Base-by-base conservation (phyloP, 2,329 filamentous ascomycete species). In the Trichoderma sp. region DNA sequence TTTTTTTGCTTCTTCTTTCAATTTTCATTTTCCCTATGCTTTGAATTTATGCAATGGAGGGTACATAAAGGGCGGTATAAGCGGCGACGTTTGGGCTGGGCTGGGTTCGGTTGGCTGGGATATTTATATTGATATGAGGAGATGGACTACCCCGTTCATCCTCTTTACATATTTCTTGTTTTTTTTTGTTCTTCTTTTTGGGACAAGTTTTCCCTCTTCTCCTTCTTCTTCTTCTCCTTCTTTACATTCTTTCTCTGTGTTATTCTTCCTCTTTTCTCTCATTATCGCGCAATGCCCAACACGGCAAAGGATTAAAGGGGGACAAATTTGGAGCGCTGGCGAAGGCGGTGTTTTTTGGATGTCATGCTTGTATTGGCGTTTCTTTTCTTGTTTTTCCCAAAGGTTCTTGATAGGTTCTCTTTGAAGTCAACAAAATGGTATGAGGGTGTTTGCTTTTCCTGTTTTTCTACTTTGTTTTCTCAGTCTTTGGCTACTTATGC, bases 331-430 rank as follows among this genome's bases (percentile, higher is more conserved):
- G 34, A 72, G 71, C 71, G 71, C 68, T 71, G 71, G 71, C 71
- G 71, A 71, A 72, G 68, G 62, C n/a, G 71, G 71, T n/a, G 71
- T 71, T n/a, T 72, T 72, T 71, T 59, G 61, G 39, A 50, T 50
- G 63, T 71, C 55, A 63, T 68, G 9, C 53, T 66, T 66, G 20
- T 67, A 43, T 17, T 58, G 64, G 64, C 32, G 53, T 67, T 59
- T 59, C 59, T 64, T 34, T 53, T 47, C 39, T 30, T 69, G 23
- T 63, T 30, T 70, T 55, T 47, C 32, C 32, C 20, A n/a, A 32
- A 32, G 32, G 36, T 61, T 20, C 59, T 62, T 68, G n/a, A 71
- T 62, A 39, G 43, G 68, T 17, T 67, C 28, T 34, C 43, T 43
- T 67, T 53, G 64, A 43, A 17, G 50, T 67, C 50, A 43, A 57